Evolutionary conservation across 106 monocot species (phyloP).

Genomic region (Phalaenopsis aphrodite): DNA sequence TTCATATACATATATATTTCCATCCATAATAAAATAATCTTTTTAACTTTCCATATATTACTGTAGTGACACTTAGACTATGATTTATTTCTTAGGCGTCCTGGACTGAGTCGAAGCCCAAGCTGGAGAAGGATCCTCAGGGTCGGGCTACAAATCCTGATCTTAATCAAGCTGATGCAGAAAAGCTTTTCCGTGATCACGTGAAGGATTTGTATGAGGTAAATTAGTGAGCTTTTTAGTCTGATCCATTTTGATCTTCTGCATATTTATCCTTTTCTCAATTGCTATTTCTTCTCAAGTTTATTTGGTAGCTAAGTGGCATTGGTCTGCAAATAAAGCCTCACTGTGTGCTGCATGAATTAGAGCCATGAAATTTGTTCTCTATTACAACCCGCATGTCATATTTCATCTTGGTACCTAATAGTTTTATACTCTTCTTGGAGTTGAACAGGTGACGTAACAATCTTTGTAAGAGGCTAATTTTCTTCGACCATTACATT

Average conservation of each 20-base stretch:
- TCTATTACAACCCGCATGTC: no score
- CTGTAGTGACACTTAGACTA: not conserved
- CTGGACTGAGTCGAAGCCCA: conserved; percentile 89
- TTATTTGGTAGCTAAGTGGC: no score
- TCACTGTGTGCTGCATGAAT: no score
- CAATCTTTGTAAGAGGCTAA: no score
- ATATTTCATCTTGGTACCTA: no score
- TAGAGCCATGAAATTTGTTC: no score
- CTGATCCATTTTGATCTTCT: not conserved
- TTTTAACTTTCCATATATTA: no score
- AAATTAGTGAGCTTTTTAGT: conserved; percentile 11
- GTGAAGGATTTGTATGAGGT: conserved; percentile 82
- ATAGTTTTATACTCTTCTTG: no score
- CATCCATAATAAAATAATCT: not conserved
- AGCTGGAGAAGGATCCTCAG: conserved; percentile 92
- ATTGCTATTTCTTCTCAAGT: no score
- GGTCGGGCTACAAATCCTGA: conserved; percentile 76
- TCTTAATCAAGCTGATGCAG: conserved; percentile 56
- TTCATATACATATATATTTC: not conserved
- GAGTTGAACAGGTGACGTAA: no score
- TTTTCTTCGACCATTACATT: no score
- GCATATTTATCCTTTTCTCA: not conserved
- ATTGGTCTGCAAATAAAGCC: no score
- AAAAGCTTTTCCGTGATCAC: conserved; percentile 86
- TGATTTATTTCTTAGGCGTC: conserved; percentile 48